Percentiles rank a stretch among this genome's conserved stretches.
Evolutionary conservation across 2,329 filamentous ascomycete species (phyloP).

Genomic region (Fusarium sp.): DNA sequence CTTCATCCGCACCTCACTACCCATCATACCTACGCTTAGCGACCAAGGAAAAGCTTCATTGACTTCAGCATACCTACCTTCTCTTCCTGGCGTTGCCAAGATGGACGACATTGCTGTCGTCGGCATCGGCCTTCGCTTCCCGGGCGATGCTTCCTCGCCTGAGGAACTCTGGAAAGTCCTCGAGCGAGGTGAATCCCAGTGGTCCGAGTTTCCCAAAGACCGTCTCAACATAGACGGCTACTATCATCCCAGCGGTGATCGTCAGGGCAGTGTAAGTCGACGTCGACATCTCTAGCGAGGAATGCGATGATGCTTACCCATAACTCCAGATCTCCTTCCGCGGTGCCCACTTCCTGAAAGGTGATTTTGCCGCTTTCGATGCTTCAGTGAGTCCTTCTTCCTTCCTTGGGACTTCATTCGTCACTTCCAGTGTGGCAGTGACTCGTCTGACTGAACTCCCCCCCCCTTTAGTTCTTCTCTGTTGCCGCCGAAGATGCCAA

Average conservation of each 20-base stretch:
- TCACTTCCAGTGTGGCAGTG: neutral
- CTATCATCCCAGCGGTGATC: constrained; percentile 63
- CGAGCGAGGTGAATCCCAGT: constrained; percentile 57
- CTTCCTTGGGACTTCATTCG: neutral
- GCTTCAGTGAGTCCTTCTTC: constrained; percentile 54
- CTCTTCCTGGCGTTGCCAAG: neutral
- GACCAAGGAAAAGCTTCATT: neutral
- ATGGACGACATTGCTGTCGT: constrained; percentile 64
- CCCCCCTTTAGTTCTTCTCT: constrained; percentile 61
- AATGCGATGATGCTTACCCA: constrained; percentile 17
- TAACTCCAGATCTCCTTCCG: constrained; percentile 57
- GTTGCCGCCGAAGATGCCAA: constrained; percentile 62
- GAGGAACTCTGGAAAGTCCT: constrained; percentile 64
- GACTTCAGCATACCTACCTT: neutral
- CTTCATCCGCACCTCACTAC: neutral
- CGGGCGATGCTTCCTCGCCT: constrained; percentile 59
- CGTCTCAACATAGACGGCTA: constrained; percentile 66
- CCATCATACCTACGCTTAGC: neutral
- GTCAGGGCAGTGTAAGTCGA: constrained; percentile 60
- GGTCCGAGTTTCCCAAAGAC: constrained; percentile 61
- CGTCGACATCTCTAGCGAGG: neutral
- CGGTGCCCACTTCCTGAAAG: constrained; percentile 64
- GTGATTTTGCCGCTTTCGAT: constrained; percentile 61
- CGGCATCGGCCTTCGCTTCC: constrained; percentile 64
- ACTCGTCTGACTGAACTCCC: constrained; percentile 5